phyloP scores from a whole-genome alignment of 306 rosid species.

The Rosa chinensis region DNA sequence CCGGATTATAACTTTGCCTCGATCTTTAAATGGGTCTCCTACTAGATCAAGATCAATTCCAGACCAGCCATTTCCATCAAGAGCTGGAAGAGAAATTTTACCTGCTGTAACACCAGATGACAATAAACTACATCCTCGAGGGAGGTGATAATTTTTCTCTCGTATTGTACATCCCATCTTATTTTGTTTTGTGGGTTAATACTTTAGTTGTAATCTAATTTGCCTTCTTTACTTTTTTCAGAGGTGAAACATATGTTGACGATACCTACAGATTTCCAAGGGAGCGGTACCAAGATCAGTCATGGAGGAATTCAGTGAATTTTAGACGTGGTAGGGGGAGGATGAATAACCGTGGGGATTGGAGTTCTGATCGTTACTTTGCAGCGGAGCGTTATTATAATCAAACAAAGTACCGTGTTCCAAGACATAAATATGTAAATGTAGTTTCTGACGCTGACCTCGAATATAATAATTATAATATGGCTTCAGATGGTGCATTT shows the following conservation, averaged over 20 bases:
- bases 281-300: slow-evolving; percentile 66
- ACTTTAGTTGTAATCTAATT: slow-evolving; percentile 18
- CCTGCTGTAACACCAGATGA: slow-evolving; percentile 43
- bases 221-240: slow-evolving; percentile 39
- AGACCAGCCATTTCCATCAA: slow-evolving; percentile 46
- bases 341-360: slow-evolving; percentile 46
- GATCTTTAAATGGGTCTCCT: slow-evolving; percentile 55
- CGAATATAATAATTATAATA: slow-evolving; percentile 53
- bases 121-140: slow-evolving; percentile 51
- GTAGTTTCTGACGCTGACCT: slow-evolving; percentile 45
- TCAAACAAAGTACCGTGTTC: slow-evolving; percentile 56
- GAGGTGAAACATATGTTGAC: slow-evolving; percentile 63
- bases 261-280: slow-evolving; percentile 53
- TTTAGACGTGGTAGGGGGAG: slow-evolving; percentile 77
- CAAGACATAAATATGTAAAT: slow-evolving; percentile 66
- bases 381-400: slow-evolving; percentile 60
- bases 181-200: neutral
- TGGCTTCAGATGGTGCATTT: slow-evolving; percentile 54
- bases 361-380: slow-evolving; percentile 65
- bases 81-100: slow-evolving; percentile 55
- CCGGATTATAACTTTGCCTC: slow-evolving; percentile 67
- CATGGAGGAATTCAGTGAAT: slow-evolving; percentile 58
- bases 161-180: neutral
- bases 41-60: slow-evolving; percentile 51
- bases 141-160: slow-evolving; percentile 61